A percentile compares a stretch with the other conserved stretches of the same genome.
These are phyloP conservation scores for Epichloe bromicola DNA, from an alignment of 2,329 filamentous ascomycete genomes.

Conservation along the genomic window DNA sequence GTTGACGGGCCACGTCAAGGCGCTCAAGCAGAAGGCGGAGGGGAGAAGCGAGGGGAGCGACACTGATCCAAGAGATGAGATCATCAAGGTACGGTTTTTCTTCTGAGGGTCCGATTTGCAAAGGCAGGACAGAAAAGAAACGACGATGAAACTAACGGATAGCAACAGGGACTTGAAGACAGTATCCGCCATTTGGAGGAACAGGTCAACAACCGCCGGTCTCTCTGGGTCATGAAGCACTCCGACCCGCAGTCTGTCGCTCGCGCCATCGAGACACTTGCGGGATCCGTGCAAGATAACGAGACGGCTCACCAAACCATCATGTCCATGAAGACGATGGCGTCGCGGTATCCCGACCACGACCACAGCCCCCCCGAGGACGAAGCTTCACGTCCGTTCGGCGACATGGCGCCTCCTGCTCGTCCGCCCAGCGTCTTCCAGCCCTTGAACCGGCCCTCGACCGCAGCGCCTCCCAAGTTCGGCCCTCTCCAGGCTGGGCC, in stretches of 20 bases:
- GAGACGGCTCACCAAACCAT: conserved; percentile 15
- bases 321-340: conserved; percentile 12
- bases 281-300: conserved; percentile 17
- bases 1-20: conserved; percentile 15
- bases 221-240: conserved; percentile 24
- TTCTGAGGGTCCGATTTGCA: not conserved
- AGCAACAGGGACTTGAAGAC: conserved; percentile 17
- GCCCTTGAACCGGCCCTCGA: conserved; percentile 7
- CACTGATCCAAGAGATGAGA: conserved; percentile 12
- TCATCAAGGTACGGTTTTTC: conserved; percentile 19
- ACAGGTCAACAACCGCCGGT: conserved; percentile 22
- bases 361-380: not conserved
- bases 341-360: not conserved
- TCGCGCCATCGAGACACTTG: conserved; percentile 20
- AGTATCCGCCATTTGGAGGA: conserved; percentile 22
- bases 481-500: conserved; percentile 17
- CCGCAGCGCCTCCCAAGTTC: conserved; percentile 17
- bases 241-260: conserved; percentile 18
- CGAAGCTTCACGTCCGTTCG: not conserved
- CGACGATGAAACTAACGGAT: not conserved
- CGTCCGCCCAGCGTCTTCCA: conserved; percentile 17
- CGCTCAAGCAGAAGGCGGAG: conserved; percentile 15
- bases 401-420: conserved; percentile 4
- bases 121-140: too few species aligned
- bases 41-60: conserved; percentile 7